These are phyloP conservation scores for Apiospora malaysiana DNA, from an alignment of 2,329 filamentous ascomycete species.

Conservation along the genomic window DNA sequence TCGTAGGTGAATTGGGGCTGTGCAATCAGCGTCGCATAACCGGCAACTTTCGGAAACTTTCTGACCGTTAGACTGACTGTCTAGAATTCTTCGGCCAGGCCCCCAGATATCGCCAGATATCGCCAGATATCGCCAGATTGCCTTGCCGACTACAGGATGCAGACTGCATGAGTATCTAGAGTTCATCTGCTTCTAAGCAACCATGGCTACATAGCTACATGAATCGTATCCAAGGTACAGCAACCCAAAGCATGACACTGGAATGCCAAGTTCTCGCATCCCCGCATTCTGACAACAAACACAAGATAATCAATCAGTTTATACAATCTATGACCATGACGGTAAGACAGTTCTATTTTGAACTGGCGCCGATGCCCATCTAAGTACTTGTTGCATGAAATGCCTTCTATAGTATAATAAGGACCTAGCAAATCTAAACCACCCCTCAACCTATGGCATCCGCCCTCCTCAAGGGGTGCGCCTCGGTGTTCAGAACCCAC, in stretches of 20 bases:
- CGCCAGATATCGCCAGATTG: neutral
- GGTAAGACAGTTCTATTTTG: neutral
- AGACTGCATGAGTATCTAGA: neutral
- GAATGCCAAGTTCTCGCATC: too few species aligned
- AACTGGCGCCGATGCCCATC: neutral
- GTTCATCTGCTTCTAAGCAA: too few species aligned
- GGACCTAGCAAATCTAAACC: neutral
- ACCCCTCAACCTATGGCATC: neutral
- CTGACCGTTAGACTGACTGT: neutral
- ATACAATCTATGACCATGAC: too few species aligned
- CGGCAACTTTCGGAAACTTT: conserved; percentile 3
- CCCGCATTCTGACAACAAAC: neutral
- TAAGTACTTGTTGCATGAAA: too few species aligned
- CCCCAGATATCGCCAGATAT: neutral
- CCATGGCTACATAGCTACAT: too few species aligned
- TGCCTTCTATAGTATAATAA: neutral
- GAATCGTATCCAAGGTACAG: too few species aligned
- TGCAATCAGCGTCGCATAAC: neutral
- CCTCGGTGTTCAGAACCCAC: conserved; percentile 27
- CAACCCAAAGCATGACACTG: too few species aligned
- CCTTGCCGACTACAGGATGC: neutral
- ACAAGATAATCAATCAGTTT: neutral
- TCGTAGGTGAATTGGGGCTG: neutral
- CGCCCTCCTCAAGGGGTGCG: conserved; percentile 25
- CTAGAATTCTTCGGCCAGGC: neutral